These are phyloP conservation scores for Aspergillus unguis DNA, from an alignment of 2,329 filamentous ascomycete species.

Conservation along the genomic window DNA sequence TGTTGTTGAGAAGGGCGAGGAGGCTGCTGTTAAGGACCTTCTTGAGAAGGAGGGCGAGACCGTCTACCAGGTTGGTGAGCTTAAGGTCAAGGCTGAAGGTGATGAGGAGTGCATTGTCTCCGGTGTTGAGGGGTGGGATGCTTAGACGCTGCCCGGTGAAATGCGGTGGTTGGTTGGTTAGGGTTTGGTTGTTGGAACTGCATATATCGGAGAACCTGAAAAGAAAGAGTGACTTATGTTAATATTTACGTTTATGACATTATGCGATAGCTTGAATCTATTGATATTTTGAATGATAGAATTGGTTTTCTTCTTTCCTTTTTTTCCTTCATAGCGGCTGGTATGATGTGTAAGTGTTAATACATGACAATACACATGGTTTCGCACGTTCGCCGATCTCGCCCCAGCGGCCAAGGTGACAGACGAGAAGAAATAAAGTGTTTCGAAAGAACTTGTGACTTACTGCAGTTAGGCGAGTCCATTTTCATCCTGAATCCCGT, in stretches of 20 bases:
- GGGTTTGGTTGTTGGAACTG: background rate
- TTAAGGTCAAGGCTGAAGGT: constrained; percentile 56
- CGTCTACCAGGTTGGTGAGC: constrained; percentile 70
- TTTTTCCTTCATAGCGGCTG: too few species aligned
- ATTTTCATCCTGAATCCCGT: background rate
- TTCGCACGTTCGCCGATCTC: too few species aligned
- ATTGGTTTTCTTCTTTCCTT: too few species aligned
- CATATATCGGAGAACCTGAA: background rate
- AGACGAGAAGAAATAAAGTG: too few species aligned
- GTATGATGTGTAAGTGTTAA: too few species aligned
- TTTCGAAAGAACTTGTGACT: too few species aligned
- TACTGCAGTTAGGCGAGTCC: background rate
- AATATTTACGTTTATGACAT: constrained; percentile 3
- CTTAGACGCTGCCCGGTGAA: background rate
- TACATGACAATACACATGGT: too few species aligned
- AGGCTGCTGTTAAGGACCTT: constrained; percentile 56
- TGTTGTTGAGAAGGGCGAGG: constrained; percentile 67
- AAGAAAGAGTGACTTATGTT: constrained; percentile 5
- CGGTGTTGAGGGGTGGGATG: constrained; percentile 53
- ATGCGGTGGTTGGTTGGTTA: background rate
- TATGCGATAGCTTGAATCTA: background rate
- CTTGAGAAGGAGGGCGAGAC: constrained; percentile 69
- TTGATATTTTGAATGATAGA: background rate
- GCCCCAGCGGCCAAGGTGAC: too few species aligned
- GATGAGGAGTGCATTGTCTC: constrained; percentile 61